phyloP scores from a whole-genome alignment of 208 protist species.

The Leishmania arabica region DNA sequence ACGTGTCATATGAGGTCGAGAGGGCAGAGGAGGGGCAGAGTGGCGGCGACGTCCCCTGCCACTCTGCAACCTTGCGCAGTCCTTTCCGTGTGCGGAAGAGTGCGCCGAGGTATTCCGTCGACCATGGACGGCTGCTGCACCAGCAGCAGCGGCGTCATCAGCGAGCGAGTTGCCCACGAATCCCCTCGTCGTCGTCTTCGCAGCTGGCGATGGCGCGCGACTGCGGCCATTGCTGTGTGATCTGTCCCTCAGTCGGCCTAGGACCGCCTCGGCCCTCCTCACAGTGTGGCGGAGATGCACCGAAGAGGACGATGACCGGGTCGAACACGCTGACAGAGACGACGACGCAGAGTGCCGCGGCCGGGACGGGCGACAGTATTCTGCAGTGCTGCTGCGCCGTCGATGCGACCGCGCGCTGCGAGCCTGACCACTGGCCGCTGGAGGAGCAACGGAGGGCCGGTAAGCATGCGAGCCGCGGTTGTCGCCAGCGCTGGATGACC shows the following conservation, averaged over 20 bases:
- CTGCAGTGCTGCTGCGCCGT: background rate
- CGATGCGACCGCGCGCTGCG: background rate
- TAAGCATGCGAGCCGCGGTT: background rate
- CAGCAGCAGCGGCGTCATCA: background rate
- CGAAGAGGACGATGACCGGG: slow-evolving; percentile 5
- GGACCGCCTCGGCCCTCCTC: slow-evolving; percentile 11
- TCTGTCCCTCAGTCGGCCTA: slow-evolving; percentile 9
- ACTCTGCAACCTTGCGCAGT: background rate
- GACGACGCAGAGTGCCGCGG: slow-evolving; percentile 2
- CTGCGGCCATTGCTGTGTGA: background rate
- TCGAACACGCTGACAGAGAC: background rate
- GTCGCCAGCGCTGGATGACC: background rate
- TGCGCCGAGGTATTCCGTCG: background rate
- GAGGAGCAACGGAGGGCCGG: background rate
- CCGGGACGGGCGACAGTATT: background rate
- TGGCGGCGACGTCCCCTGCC: background rate
- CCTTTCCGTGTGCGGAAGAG: background rate
- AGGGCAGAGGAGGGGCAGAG: background rate
- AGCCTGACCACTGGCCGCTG: background rate
- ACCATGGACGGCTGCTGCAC: background rate
- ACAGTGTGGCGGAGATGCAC: slow-evolving; percentile 11
- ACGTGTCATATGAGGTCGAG: slow-evolving; percentile 1
- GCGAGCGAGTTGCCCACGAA: background rate
- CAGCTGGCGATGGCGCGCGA: background rate
- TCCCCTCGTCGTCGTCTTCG: background rate